phyloP scores from a whole-genome alignment of 805 yeast genomes.

The Metschnikowia gruessii region DNA sequence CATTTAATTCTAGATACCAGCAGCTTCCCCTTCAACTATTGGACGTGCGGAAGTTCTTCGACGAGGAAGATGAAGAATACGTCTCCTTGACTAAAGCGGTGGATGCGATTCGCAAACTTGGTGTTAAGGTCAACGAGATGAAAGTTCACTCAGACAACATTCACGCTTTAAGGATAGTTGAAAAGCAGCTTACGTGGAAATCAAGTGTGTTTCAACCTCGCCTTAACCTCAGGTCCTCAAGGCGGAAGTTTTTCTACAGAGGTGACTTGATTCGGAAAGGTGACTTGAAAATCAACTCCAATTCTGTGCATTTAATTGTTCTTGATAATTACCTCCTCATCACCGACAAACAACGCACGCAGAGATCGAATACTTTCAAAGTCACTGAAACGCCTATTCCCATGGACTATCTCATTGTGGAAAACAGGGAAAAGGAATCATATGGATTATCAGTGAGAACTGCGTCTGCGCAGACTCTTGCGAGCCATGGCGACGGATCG shows the following conservation, averaged over 20 bases:
- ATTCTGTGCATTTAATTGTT: constrained; percentile 50
- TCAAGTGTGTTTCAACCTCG: constrained; percentile 43
- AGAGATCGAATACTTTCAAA: constrained; percentile 30
- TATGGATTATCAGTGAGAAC: not conserved
- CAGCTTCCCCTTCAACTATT: constrained; percentile 60
- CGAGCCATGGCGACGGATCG: not conserved
- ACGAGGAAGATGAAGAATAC: constrained; percentile 49
- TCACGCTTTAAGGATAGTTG: constrained; percentile 51
- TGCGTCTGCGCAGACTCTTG: not conserved
- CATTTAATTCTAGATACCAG: constrained; percentile 43
- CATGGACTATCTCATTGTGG: constrained; percentile 52
- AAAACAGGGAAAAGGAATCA: constrained; percentile 28
- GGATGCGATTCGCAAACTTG: constrained; percentile 52
- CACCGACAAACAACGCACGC: constrained; percentile 52
- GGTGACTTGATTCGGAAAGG: constrained; percentile 62
- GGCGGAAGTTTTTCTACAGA: constrained; percentile 53
- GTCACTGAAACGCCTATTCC: constrained; percentile 51
- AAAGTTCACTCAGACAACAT: constrained; percentile 60
- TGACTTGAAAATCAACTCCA: constrained; percentile 60
- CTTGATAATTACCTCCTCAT: constrained; percentile 70
- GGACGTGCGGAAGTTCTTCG: constrained; percentile 50
- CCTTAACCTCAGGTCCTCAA: constrained; percentile 37
- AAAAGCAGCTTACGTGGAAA: constrained; percentile 55
- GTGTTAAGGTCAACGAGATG: constrained; percentile 56
- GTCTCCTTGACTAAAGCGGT: constrained; percentile 51